These are phyloP conservation scores for Spirogloea muscicola DNA, from an alignment of 139 green algal species.

Conservation along the genomic window DNA sequence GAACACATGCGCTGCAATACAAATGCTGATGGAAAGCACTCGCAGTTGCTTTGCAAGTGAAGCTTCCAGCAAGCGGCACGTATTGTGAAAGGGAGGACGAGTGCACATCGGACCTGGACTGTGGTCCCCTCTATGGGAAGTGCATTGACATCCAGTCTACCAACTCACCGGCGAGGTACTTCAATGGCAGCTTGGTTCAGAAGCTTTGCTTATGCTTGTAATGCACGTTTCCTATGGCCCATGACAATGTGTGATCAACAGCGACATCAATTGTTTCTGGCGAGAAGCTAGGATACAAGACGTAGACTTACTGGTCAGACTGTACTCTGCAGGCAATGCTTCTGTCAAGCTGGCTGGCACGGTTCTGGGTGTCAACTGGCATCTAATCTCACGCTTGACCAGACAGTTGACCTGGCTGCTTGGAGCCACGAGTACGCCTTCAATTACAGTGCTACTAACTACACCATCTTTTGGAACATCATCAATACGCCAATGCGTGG, in stretches of 20 bases:
- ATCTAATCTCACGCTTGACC: slow-evolving; percentile 15
- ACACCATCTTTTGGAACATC: slow-evolving; percentile 24
- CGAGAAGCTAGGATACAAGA: too few relatives aligned
- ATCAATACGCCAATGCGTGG: too few relatives aligned
- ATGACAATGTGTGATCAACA: too few relatives aligned
- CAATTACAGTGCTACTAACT: slow-evolving; percentile 17
- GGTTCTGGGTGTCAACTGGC: neutral
- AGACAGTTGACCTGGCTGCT: neutral
- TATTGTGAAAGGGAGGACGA: slow-evolving; percentile 37
- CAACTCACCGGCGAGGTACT: slow-evolving; percentile 25
- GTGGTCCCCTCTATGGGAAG: slow-evolving; percentile 9
- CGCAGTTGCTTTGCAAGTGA: too few relatives aligned
- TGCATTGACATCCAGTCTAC: slow-evolving; percentile 34
- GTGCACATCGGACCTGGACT: slow-evolving; percentile 19
- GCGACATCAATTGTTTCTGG: too few relatives aligned
- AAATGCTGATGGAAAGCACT: too few relatives aligned
- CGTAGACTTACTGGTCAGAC: too few relatives aligned
- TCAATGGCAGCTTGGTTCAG: too few relatives aligned
- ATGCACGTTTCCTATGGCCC: too few relatives aligned
- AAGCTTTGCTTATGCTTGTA: too few relatives aligned
- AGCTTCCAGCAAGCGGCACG: slow-evolving; percentile 1
- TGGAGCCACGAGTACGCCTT: slow-evolving; percentile 27
- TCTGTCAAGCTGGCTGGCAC: slow-evolving; percentile 16
- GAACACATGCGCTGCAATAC: too few relatives aligned
- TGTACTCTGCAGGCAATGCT: slow-evolving; percentile 27